Evolutionary conservation across 108 stramenopile species (phyloP).

Genomic region (Stephanodiscus minutulus): DNA sequence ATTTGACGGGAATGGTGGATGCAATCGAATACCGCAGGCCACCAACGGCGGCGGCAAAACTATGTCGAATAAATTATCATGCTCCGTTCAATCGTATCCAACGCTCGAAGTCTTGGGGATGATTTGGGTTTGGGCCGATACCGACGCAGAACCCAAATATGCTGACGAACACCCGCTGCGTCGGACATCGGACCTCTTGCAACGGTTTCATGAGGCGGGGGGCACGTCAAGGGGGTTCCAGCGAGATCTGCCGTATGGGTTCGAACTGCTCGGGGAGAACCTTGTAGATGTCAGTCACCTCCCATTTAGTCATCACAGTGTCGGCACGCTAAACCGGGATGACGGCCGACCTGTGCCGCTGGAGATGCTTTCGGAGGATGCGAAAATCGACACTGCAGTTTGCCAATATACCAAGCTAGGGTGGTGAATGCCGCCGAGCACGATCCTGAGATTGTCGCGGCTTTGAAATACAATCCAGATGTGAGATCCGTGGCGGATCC

Average conservation of each 20-base stretch:
- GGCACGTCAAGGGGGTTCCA: constrained; percentile 4
- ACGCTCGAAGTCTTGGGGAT: constrained; percentile 18
- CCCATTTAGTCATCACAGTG: constrained; percentile 19
- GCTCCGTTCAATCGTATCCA: constrained; percentile 29
- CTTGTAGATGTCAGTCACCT: constrained; percentile 17
- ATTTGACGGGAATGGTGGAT: constrained; percentile 25
- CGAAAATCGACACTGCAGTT: constrained; percentile 7
- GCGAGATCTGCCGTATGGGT: constrained; percentile 29
- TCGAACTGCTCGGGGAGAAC: constrained; percentile 30
- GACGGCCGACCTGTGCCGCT: constrained; percentile 17
- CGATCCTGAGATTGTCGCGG: constrained; percentile 10
- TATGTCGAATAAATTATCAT: not conserved
- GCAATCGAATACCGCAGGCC: constrained; percentile 29
- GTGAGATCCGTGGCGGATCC: constrained; percentile 8
- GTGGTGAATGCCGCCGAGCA: constrained; percentile 10
- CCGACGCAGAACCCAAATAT: not conserved
- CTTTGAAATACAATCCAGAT: constrained; percentile 11
- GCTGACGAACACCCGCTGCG: not conserved
- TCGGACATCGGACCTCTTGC: not conserved
- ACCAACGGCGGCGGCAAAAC: not conserved
- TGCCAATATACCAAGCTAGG: constrained; percentile 18
- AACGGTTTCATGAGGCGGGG: not conserved
- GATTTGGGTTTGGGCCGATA: constrained; percentile 44
- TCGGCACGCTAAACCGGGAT: constrained; percentile 2
- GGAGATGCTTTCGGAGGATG: constrained; percentile 19